Evolutionary conservation across 2,329 filamentous ascomycete genomes (phyloP).

Genomic region (Penicillium janthinellum): DNA sequence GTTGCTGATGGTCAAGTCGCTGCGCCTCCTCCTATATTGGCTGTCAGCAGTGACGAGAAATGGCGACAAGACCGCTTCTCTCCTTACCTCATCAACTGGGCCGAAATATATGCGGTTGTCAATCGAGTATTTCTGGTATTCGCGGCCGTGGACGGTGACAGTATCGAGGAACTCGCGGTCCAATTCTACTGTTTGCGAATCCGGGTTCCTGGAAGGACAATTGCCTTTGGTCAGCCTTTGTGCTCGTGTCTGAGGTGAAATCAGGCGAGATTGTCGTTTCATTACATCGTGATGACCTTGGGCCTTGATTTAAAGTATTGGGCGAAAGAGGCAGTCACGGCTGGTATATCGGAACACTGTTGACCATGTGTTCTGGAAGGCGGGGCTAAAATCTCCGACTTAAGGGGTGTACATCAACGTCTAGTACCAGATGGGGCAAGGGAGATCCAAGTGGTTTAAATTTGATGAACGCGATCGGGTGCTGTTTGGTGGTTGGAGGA

Average conservation of each 20-base stretch:
- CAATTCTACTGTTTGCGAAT: constrained; percentile 53
- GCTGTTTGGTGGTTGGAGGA: constrained; percentile 9
- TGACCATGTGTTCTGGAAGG: constrained; percentile 12
- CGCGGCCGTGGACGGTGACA: constrained; percentile 62
- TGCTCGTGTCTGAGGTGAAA: constrained; percentile 4
- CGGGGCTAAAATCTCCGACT: constrained; percentile 22
- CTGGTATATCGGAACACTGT: constrained; percentile 15
- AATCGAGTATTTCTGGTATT: constrained; percentile 68
- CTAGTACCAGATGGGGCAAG: constrained; percentile 15
- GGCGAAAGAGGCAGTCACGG: constrained; percentile 11
- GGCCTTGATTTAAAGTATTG: constrained; percentile 12
- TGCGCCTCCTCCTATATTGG: constrained; percentile 64
- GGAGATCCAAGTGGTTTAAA: constrained; percentile 22
- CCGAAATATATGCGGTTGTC: constrained; percentile 66
- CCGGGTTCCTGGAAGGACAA: constrained; percentile 40
- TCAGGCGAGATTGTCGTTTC: background rate
- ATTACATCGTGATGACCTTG: constrained; percentile 35
- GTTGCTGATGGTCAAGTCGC: constrained; percentile 65
- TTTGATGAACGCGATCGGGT: constrained; percentile 31
- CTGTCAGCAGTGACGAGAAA: constrained; percentile 17
- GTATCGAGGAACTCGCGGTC: constrained; percentile 63
- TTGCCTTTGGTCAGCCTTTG: constrained; percentile 29
- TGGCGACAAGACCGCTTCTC: constrained; percentile 2
- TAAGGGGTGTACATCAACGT: constrained; percentile 15
- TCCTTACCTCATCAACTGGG: constrained; percentile 69